Conservation (phyloP, 192 early-diverging fungal species). For the Rhizoclosmatium globosum region DNA sequence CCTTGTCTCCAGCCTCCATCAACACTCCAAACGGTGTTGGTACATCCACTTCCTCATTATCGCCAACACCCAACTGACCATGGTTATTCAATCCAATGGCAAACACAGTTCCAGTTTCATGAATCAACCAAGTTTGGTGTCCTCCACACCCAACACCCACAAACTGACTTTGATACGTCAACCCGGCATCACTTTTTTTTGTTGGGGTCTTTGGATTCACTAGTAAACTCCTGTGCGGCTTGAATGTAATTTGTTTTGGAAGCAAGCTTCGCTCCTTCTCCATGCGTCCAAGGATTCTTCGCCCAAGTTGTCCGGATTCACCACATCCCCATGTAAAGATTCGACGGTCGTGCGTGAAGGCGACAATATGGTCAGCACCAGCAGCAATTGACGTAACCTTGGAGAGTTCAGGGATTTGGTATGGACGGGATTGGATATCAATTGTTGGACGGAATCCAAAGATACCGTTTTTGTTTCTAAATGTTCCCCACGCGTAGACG, state of each 20-base stretch:
- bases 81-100: slow-evolving; percentile 93
- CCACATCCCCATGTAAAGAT: slow-evolving; percentile 92
- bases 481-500: slow-evolving; percentile 92
- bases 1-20: slow-evolving; percentile 60
- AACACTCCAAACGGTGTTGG: slow-evolving; percentile 51
- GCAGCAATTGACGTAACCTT: slow-evolving; percentile 79
- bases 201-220: slow-evolving; percentile 55
- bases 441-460: slow-evolving; percentile 80
- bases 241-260: slow-evolving; percentile 63
- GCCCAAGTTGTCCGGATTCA: slow-evolving; percentile 89
- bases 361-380: slow-evolving; percentile 88
- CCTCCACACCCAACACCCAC: slow-evolving; percentile 76
- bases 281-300: slow-evolving; percentile 74
- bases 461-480: slow-evolving; percentile 79
- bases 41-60: slow-evolving; percentile 51
- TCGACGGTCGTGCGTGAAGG: slow-evolving; percentile 69
- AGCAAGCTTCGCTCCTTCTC: slow-evolving; percentile 46
- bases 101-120: slow-evolving; percentile 70
- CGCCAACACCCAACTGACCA: slow-evolving; percentile 80
- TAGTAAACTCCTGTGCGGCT: slow-evolving; percentile 59
- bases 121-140: slow-evolving; percentile 86
- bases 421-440: slow-evolving; percentile 69
- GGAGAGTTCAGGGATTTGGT: slow-evolving; percentile 65
- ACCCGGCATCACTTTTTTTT: slow-evolving; percentile 23
- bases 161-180: slow-evolving; percentile 57